Percentiles rank a stretch among this genome's conserved stretches.
These are phyloP conservation scores for Arachnopeziza araneosa DNA, from an alignment of 2,329 filamentous ascomycete species.

Conservation along the genomic window DNA sequence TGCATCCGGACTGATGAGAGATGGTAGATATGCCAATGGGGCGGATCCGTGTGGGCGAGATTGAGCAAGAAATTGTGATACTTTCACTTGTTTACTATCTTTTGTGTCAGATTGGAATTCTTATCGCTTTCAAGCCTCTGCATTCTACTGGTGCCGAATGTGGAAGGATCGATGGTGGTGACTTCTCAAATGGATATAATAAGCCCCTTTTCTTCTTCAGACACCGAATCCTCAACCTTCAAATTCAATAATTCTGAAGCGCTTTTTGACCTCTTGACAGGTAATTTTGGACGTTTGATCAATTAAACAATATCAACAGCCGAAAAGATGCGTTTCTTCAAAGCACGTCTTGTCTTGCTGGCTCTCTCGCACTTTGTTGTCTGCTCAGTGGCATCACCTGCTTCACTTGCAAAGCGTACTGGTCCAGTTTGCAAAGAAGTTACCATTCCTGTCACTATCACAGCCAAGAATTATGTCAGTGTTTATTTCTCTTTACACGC, in stretches of 20 bases:
- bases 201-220: background rate
- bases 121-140: too few relatives aligned
- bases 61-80: too few relatives aligned
- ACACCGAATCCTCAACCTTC: background rate
- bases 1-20: too few relatives aligned
- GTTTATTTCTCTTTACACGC: background rate
- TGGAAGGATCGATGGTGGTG: too few relatives aligned
- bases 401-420: background rate
- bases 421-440: background rate
- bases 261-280: background rate
- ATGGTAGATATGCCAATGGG: too few relatives aligned
- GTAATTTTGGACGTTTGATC: background rate
- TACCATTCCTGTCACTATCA: background rate
- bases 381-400: background rate
- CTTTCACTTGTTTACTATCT: too few relatives aligned
- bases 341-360: background rate
- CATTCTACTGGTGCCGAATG: too few relatives aligned
- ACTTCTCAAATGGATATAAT: background rate
- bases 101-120: too few relatives aligned
- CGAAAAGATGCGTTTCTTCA: background rate
- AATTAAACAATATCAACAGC: background rate
- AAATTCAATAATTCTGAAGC: background rate
- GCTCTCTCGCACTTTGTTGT: background rate
- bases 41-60: too few relatives aligned
- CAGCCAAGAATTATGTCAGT: background rate